Percentiles rank a stretch among this genome's conserved stretches.
Conservation (phyloP, 352 stramenopile species). For the Pythium grandisporangium region DNA sequence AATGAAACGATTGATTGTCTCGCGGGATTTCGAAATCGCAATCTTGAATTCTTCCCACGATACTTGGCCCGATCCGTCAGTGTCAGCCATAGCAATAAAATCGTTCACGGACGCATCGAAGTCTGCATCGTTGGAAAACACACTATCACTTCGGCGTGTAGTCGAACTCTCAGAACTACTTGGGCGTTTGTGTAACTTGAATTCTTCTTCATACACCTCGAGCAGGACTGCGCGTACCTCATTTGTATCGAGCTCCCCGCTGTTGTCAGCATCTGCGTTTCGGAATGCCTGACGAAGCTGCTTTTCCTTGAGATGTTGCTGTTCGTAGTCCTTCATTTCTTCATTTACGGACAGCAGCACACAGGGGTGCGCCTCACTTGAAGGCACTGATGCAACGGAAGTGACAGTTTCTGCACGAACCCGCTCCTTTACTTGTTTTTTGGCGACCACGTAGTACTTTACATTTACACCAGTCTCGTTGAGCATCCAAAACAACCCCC, state of each 20-base stretch:
- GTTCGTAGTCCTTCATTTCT: constrained; percentile 54
- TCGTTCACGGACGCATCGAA: constrained; percentile 55
- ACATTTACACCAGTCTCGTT: constrained; percentile 76
- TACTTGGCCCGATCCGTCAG: constrained; percentile 64
- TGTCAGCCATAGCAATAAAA: constrained; percentile 72
- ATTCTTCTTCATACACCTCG: constrained; percentile 65
- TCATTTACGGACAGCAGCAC: constrained; percentile 53
- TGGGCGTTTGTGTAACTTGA: constrained; percentile 23
- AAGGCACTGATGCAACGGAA: constrained; percentile 36
- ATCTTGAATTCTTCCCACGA: constrained; percentile 85
- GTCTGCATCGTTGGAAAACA: constrained; percentile 44
- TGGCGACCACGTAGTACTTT: constrained; percentile 72
- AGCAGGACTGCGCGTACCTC: constrained; percentile 68
- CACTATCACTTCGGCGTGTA: constrained; percentile 30
- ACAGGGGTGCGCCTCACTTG: constrained; percentile 42
- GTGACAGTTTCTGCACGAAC: constrained; percentile 44
- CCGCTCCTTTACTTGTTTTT: constrained; percentile 48
- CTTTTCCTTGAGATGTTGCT: constrained; percentile 82
- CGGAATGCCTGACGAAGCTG: constrained; percentile 73
- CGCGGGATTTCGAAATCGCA: constrained; percentile 68
- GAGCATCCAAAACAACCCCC: constrained; percentile 76
- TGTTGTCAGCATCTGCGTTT: constrained; percentile 62
- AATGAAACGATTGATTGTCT: constrained; percentile 59
- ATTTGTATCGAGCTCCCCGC: constrained; percentile 64
- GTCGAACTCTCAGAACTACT: constrained; percentile 6